Evolutionary conservation across 2,329 filamentous ascomycete species (phyloP).

Genomic region (Malbranchea cinnamomea): DNA sequence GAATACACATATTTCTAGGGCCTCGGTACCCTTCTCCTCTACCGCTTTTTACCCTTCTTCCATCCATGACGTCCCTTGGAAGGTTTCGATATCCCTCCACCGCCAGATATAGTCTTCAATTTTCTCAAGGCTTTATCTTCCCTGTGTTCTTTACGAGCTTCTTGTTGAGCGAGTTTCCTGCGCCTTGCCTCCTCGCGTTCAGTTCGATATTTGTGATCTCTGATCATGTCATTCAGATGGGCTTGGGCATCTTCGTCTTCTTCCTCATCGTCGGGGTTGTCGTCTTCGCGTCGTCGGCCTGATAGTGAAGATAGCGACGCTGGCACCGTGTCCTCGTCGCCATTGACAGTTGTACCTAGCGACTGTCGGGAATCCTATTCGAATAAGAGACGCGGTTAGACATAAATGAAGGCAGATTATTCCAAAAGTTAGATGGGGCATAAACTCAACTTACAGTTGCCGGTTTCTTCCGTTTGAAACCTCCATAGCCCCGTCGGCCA

Average conservation of each 20-base stretch:
- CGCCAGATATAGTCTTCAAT: constrained; percentile 6
- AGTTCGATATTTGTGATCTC: constrained; percentile 12
- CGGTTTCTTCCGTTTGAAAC: constrained; percentile 22
- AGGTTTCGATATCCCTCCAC: constrained; percentile 3
- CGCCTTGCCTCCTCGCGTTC: too few relatives aligned
- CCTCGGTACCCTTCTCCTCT: constrained; percentile 4
- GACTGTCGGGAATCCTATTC: too few relatives aligned
- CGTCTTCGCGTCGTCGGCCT: constrained; percentile 5
- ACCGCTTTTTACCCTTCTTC: constrained; percentile 8
- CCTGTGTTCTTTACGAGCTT: constrained; percentile 1
- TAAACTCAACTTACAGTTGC: constrained; percentile 12
- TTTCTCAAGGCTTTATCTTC: constrained; percentile 3
- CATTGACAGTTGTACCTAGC: not conserved
- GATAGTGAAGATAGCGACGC: not conserved
- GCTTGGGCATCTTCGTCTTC: constrained; percentile 8
- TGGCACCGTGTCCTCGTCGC: not conserved
- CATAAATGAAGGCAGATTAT: too few relatives aligned
- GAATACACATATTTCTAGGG: too few relatives aligned
- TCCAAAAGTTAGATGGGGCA: too few relatives aligned
- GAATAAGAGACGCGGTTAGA: too few relatives aligned
- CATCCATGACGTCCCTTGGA: constrained; percentile 3
- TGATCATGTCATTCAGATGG: constrained; percentile 10
- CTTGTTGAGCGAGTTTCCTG: too few relatives aligned
- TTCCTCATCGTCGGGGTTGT: too few relatives aligned
- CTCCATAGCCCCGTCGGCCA: constrained; percentile 24